Percentiles rank a stretch among this genome's conserved stretches.
phyloP scores from a whole-genome alignment of 306 rosid species.

The Pterocarpus macrocarpus region DNA sequence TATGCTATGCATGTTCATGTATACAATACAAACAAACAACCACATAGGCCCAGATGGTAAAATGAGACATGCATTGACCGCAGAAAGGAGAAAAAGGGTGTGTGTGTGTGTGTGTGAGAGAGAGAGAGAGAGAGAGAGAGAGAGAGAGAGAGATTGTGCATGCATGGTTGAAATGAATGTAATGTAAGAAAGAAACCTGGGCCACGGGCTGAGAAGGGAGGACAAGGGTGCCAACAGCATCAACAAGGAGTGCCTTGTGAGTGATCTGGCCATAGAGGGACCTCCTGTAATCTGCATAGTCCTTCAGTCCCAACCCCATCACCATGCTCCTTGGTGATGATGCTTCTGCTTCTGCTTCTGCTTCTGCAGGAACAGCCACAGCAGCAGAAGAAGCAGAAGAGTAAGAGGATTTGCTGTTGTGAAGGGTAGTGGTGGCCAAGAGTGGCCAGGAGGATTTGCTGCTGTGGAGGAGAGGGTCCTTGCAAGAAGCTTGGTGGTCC shows the following conservation, averaged over 20 bases:
- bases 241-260: constrained; percentile 92
- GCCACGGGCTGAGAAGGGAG: constrained; percentile 99
- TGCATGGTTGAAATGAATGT: not conserved
- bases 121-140: not conserved
- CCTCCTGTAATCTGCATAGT: constrained; percentile 83
- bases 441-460: constrained; percentile 28
- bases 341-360: constrained; percentile 41
- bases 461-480: not conserved
- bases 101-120: too few relatives aligned
- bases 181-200: constrained; percentile 58
- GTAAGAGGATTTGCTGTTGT: constrained; percentile 25
- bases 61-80: too few relatives aligned
- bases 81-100: too few relatives aligned
- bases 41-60: too few relatives aligned
- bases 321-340: constrained; percentile 19
- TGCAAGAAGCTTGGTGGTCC: not conserved
- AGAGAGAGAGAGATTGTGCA: not conserved
- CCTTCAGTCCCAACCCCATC: constrained; percentile 68
- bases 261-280: constrained; percentile 88
- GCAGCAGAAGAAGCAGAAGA: constrained; percentile 53
- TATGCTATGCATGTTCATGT: too few relatives aligned
- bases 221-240: constrained; percentile 94
- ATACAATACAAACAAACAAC: too few relatives aligned
- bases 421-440: not conserved
- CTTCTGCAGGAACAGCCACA: constrained; percentile 4